Base-by-base conservation (phyloP, 768 basidiomycete species). In the Russula foetens region DNA sequence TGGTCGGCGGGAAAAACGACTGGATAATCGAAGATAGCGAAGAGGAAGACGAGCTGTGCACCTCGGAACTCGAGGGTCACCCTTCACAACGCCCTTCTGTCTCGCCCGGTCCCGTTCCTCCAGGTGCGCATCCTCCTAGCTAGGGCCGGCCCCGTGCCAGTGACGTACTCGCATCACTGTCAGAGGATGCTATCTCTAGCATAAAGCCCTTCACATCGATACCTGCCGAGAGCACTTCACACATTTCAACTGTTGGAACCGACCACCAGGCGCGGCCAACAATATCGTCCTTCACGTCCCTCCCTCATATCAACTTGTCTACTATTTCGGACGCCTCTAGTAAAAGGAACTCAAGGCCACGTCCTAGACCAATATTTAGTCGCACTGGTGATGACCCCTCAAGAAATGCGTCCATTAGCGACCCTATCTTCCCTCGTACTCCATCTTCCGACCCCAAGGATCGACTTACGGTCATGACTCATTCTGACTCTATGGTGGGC, bases 1-100 rank as follows among this genome's bases (percentile, higher is more conserved):
- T 62, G 55, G 38, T 14, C 15, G 39, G 28, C 7, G 45, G 14
- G 3, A 31, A 51, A n/a, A 58, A 59, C 41, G 24, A 64, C 23
- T 66, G 65, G 65, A 28, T 66, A 24, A 56, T 66, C 9, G 54
- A 55, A 15, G 65, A 63, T n/a, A 66, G 65, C 19, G 65, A 66
- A 47, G 65, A 64, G 41, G 65, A 66, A 46, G 63, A 60, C 33
- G 51, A 62, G 38, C 19, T 62, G 2, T 23, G 29, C 28, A 44
- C 31, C 24, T 4, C 45, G 31, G 38, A 58, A 33, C 49, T 23
- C 12, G 31, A 52, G 29, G 44, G 17, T n/a, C 51, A 23, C 24
- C 51, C 21, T 38, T 9, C 58, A n/a, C n/a, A n/a, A n/a, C n/a
- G 7, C 39, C 21, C 23, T 46, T 39, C n/a, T n/a, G n/a, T n/a